Base-by-base conservation (phyloP, 2,329 filamentous ascomycete species). In the Penicillium sp. region DNA sequence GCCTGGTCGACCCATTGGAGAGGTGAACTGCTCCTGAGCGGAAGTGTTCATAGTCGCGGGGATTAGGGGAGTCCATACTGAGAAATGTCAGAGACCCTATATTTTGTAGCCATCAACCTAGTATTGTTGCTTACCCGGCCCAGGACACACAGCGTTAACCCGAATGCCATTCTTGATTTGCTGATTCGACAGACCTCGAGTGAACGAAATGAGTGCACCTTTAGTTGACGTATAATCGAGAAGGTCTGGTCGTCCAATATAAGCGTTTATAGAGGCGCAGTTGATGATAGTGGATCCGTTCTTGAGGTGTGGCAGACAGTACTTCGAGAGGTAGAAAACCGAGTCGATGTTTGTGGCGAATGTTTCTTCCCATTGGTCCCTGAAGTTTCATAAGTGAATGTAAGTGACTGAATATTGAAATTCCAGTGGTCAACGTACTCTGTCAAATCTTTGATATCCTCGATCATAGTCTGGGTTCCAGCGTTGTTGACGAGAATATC, bases 271-370 rank as follows among this genome's bases (percentile, higher is more conserved):
- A 29, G 88, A 92, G 39, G 89, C 87, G 68, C 90, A 92, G 79
- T 92, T 93, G 80, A 94, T 91, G 70, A 94, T 91, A 21, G 84
- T 86, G 51, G 84, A 81, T 23, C 91, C 90, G n/a, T 73, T 72
- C 67, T 83, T 83, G 83, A 94, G 88, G 72, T 92, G 87, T 0
- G 87, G 86, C 13, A 93, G 78, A 8, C 82, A 75, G 67, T 92
- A 91, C 72, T 93, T 94, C 54, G 89, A 82, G 31, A 93, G 79
- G 76, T 87, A 92, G 79, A 92, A 94, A 76, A 85, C 87, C 3
- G 88, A 83, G 71, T 92, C 87, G 66, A 94, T 91, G 75, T 94
- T 94, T 34, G 86, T 90, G 73, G 90, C 81, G 76, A 94, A 93
- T 0, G 90, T 93, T 54, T 86, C 79, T 45, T 87, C 64, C 90